phyloP scores from a whole-genome alignment of 352 stramenopile species.

The Phytopythium delawarense region DNA sequence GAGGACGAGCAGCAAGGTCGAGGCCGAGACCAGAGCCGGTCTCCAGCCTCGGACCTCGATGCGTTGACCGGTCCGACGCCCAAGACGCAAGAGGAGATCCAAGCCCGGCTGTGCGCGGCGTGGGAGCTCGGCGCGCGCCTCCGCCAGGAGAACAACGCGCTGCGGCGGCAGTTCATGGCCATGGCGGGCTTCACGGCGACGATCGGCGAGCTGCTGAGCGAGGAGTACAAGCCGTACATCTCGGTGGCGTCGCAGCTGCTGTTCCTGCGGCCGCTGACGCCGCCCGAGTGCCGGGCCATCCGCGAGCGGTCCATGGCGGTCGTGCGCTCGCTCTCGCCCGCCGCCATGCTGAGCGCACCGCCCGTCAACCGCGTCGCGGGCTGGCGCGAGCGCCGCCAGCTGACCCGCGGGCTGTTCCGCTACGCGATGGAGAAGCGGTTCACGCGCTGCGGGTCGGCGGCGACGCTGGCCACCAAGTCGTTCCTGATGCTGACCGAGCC shows the following conservation, averaged over 20 bases:
- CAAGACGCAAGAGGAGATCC: not conserved
- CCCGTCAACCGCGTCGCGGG: not conserved
- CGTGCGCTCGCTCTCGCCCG: not conserved
- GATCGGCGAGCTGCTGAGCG: not conserved
- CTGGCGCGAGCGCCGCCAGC: slow-evolving; percentile 3
- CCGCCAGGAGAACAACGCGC: slow-evolving; percentile 4
- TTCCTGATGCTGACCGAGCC: slow-evolving; percentile 14
- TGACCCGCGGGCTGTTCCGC: not conserved
- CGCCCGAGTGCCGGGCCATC: slow-evolving; percentile 1
- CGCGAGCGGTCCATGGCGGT: not conserved
- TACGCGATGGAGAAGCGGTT: slow-evolving; percentile 6
- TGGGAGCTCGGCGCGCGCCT: not conserved
- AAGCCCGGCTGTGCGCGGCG: not conserved
- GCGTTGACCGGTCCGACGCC: not conserved
- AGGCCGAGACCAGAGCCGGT: not conserved
- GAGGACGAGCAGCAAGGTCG: not conserved
- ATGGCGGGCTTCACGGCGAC: not conserved
- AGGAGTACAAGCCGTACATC: slow-evolving; percentile 2
- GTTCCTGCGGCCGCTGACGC: slow-evolving; percentile 3
- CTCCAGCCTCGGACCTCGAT: not conserved
- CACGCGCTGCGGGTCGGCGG: not conserved
- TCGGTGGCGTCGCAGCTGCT: not conserved
- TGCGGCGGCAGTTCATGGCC: slow-evolving; percentile 1
- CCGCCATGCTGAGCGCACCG: not conserved
- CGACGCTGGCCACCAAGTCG: not conserved